Percentiles rank a stretch among this genome's conserved stretches.
Conservation (phyloP, 1,284 basidiomycete species). For the Afroboletus lepidellus region DNA sequence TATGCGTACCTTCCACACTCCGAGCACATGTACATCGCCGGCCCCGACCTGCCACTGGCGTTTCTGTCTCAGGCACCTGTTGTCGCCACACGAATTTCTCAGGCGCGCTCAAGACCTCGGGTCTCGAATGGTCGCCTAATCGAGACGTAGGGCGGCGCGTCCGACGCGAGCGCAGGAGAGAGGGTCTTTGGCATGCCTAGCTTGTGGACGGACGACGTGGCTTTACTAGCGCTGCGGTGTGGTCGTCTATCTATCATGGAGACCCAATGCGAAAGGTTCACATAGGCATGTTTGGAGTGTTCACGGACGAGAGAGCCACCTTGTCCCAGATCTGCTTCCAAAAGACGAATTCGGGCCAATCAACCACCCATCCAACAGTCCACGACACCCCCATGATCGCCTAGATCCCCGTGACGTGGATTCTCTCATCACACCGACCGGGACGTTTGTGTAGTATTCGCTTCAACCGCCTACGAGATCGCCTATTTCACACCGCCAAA, state of each 20-base stretch:
- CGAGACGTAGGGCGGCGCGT: no score
- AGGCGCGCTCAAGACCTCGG: neutral
- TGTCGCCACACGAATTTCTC: neutral
- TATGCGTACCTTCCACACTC: no score
- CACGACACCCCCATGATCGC: neutral
- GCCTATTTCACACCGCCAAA: no score
- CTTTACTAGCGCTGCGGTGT: neutral
- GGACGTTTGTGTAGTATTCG: no score
- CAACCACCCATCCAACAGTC: constrained; percentile 8
- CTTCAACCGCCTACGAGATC: no score
- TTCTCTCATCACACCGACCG: no score
- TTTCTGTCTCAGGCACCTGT: neutral
- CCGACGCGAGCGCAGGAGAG: no score
- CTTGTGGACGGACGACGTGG: no score
- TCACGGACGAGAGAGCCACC: neutral
- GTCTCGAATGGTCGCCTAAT: neutral
- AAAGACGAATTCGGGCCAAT: constrained; percentile 13
- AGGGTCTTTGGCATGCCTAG: no score
- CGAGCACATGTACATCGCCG: constrained; percentile 24
- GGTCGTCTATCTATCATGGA: neutral
- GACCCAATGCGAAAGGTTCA: constrained; percentile 19
- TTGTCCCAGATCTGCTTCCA: neutral
- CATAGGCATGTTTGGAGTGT: constrained; percentile 1
- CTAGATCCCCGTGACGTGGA: neutral
- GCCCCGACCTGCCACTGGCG: constrained; percentile 16